These are phyloP conservation scores for Yamadazyma takamatsuzukensis DNA, from an alignment of 805 yeast species.

Conservation along the genomic window DNA sequence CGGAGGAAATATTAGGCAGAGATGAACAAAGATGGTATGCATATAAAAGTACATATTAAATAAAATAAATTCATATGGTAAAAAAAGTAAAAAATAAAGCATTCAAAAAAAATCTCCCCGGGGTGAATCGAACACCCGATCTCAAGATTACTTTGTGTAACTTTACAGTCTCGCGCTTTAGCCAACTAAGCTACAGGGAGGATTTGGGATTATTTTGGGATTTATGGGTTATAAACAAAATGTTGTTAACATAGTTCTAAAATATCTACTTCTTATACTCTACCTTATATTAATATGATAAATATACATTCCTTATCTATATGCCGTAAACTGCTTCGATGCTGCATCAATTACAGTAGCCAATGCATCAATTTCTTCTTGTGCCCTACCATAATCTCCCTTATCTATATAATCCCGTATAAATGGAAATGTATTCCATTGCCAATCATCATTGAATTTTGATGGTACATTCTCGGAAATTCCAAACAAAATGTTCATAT, in stretches of 20 bases:
- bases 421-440: constrained; percentile 71
- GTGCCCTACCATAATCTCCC: constrained; percentile 52
- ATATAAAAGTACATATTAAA: neutral
- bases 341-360: constrained; percentile 21
- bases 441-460: constrained; percentile 24
- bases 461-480: constrained; percentile 59
- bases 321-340: constrained; percentile 1
- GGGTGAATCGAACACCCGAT: constrained; percentile 46
- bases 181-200: constrained; percentile 45
- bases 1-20: too few relatives aligned
- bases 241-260: too few relatives aligned
- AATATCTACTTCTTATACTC: too few relatives aligned
- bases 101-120: constrained; percentile 34
- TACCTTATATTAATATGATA: neutral
- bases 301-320: constrained; percentile 1
- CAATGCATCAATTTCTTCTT: constrained; percentile 45
- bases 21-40: too few relatives aligned
- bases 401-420: constrained; percentile 62
- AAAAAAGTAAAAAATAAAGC: neutral
- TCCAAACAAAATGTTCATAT: constrained; percentile 65
- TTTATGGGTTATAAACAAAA: too few relatives aligned
- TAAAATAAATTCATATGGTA: too few relatives aligned
- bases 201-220: constrained; percentile 5
- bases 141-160: constrained; percentile 35
- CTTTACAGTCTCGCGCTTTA: constrained; percentile 43